Evolutionary conservation across 2,329 filamentous ascomycete genomes (phyloP), one percentile per base, ranked within the genome.

Genomic region (Cladophialophora chaetospira): DNA sequence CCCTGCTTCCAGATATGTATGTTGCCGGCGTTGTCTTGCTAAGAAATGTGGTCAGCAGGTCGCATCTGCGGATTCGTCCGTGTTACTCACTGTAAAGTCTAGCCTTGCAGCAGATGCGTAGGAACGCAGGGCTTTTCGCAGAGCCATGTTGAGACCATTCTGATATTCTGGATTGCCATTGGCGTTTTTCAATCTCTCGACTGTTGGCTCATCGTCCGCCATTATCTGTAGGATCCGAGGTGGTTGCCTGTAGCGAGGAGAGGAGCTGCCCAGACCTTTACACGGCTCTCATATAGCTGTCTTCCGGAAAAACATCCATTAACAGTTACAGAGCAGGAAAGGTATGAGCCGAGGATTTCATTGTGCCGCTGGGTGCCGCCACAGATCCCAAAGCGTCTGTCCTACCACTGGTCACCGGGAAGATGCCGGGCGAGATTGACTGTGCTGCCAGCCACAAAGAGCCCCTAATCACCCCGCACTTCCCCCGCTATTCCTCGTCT

Each of bases 11-110:
- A 45, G 23, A 53, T 28, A 23, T 53, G 43, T 28, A 46, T 36
- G 42, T 53, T 46, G 19, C 42, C 50, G 11, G 50, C 42, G 28
- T 53, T 53, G 42, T 46, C 50, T 53, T 53, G 50, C 50, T 53
- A n/a, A n/a, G 42, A 6, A 5, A 21, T 40, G 5, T 6, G 17
- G 6, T 53, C 25, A 53, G 17, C 31, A 45, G 15, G 38, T 19
- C 19, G 11, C 25, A 21, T 10, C 2, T 33, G 26, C 13, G n/a
- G 5, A 4, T 23, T 15, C 17, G 9, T 40, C 36, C 23, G 21
- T 9, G 17, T 13, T 9, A 53, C 50, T 53, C 26, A 53, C 50
- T 8, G 28, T 19, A 35, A 53, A 53, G 10, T 44, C 38, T 36
- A 53, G 19, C 29, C 26, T 31, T n/a, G 47, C 47, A 26, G 47